Evolutionary conservation across 306 rosid species (phyloP), one percentile per base, ranked within the genome.

Genomic region (Quercus mongolica): DNA sequence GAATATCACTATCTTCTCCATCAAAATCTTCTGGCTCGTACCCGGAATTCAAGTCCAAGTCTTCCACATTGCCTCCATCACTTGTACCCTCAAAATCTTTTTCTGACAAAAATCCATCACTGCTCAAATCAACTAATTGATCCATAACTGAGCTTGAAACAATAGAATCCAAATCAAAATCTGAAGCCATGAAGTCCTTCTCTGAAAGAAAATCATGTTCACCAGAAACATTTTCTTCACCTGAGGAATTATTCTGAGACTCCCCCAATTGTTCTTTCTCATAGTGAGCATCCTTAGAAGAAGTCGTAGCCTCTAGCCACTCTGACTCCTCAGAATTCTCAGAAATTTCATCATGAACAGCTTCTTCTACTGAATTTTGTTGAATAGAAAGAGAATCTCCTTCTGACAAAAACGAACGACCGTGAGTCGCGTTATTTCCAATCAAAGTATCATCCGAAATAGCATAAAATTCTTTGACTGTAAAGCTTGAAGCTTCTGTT

Each of bases 21-120:
- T 79, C 90, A 31, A 79, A 90, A 83, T 85, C 91, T 80, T 88
- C 94, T 9, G 89, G 81, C 20, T 92, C 92, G 56, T 87, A 85
- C 20, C 89, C 90, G 11, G 70, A 12, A 76, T 84, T 87, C 51
- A 88, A 80, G n/a, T 83, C 82, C 78, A 83, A 69, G 73, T 83
- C 86, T 4, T 79, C 76, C 49, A 5, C 75, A 75, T 38, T 75
- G 63, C 56, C 77, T 30, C 74, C 83, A 59, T 67, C 84, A 75
- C 52, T 38, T 17, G 75, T 49, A 31, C 73, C 71, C 82, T 80
- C 89, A 75, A 83, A 88, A 81, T 86, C 89, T n/a, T 75, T 79
- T 26, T 87, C 90, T 2, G 89, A 85, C 59, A 87, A 79, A 87
- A 91, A 87, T 17, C 83, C 84, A 44, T 76, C 82, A 38, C 56